Percentiles rank a stretch among this genome's conserved stretches.
phyloP scores from a whole-genome alignment of 225 moss, liverwort and hornwort species.

The Polytrichum commune region DNA sequence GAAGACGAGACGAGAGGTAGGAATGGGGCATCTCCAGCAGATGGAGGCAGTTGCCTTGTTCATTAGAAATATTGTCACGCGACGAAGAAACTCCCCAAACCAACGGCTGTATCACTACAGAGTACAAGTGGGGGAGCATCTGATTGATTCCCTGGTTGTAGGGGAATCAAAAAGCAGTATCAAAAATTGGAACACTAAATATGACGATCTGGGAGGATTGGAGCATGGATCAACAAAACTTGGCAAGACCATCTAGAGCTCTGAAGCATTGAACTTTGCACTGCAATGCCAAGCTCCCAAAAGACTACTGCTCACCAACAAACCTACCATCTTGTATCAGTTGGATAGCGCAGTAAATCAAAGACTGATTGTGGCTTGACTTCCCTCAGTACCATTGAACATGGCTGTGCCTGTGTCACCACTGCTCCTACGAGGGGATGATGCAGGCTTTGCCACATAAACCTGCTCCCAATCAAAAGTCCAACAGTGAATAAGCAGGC shows the following conservation, averaged over 20 bases:
- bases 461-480: conserved; percentile 28
- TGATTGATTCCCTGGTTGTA: conserved; percentile 35
- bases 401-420: conserved; percentile 32
- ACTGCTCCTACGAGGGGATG: conserved; percentile 55
- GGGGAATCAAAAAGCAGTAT: conserved; percentile 44
- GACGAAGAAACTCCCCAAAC: conserved; percentile 32
- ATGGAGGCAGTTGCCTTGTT: conserved; percentile 17
- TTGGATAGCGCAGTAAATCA: conserved; percentile 26
- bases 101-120: conserved; percentile 27
- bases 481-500: neutral
- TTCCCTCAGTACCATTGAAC: conserved; percentile 45
- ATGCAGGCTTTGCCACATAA: conserved; percentile 53
- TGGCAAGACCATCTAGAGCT: conserved; percentile 19
- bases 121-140: conserved; percentile 41
- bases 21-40: neutral
- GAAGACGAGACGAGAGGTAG: conserved; percentile 20
- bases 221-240: conserved; percentile 32
- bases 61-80: conserved; percentile 29
- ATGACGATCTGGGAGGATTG: conserved; percentile 25
- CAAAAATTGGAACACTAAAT: conserved; percentile 57
- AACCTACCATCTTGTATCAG: conserved; percentile 25
- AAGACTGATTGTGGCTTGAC: conserved; percentile 40
- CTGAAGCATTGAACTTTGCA: conserved; percentile 6
- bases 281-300: conserved; percentile 24
- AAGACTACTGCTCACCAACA: conserved; percentile 1